Base-by-base conservation (phyloP, 257 asterid species). In the Prunella vulgaris region DNA sequence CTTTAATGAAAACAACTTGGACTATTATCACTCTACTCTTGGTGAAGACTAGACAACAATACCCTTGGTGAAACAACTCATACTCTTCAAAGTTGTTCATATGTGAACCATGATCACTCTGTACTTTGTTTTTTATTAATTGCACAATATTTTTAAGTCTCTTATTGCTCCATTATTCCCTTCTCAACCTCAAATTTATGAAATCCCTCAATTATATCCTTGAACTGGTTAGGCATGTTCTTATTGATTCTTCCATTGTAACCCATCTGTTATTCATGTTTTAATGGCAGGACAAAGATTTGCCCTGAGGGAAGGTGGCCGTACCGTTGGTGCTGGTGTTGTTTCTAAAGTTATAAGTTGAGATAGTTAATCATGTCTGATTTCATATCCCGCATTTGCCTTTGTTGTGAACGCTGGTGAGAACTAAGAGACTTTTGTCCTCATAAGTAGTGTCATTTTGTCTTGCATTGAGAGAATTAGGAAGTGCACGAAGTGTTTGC, bases 301-400 rank as follows among this genome's bases (percentile, higher is more conserved):
- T 78, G 99, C 99, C 57, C 76, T 94, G 81, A 86, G 99, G 76
- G 99, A 94, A 74, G 99, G 99, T 69, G 99, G 99, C 18, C 81
- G 97, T 69, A 94, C 99, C 14, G 96, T 94, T 57, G 99, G 99
- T 67, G 99, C 99, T 40, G 99, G 99, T 33, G 99, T 94, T 33
- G 96, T 94, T 75, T 86, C 99, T 1, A 89, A 91, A 74, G 96
- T 91, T 27, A 67, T 91, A 10, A 84, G 90, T 76, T 93, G 82
- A 88, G 10, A 17, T 60, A 2, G 20, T 49, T 18, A 13, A 44
- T 6, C 60, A 10, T 22, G 17, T 60, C 68, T 4, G 63, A 25
- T 35, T n/a, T 22, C 27, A 44, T 30, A 57, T 18, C 20, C 59
- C 58, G 10, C 40, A 22, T 18, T 60, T 35, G 42, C 42, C 42